Conservation (phyloP, 2,329 filamentous ascomycete genomes). For the Magnaporthales sp. region DNA sequence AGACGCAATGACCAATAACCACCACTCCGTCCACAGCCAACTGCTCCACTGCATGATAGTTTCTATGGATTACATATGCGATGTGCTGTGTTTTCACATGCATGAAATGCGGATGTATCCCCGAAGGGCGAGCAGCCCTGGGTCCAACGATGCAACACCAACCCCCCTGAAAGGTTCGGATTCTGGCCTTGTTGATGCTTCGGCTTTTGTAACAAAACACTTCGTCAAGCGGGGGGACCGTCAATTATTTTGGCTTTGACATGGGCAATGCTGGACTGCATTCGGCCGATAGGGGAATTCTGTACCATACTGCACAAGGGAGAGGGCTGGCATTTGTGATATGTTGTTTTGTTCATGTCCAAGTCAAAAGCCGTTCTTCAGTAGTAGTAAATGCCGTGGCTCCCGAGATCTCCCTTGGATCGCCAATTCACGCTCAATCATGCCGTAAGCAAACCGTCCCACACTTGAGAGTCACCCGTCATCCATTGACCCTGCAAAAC, state of each 20-base stretch:
- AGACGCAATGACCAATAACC: neutral
- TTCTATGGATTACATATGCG: neutral
- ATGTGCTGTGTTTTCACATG: neutral
- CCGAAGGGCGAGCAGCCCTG: too few species aligned
- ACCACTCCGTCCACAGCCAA: neutral
- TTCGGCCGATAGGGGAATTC: neutral
- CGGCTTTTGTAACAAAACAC: neutral
- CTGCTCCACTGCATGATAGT: neutral
- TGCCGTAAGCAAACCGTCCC: neutral
- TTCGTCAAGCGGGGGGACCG: neutral
- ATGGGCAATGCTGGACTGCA: neutral
- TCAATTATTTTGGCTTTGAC: neutral
- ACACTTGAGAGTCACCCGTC: neutral
- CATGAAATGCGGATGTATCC: neutral
- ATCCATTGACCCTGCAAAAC: neutral
- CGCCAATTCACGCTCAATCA: neutral
- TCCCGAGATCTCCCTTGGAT: neutral
- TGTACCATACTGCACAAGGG: neutral
- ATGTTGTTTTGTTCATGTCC: neutral
- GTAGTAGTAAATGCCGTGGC: neutral
- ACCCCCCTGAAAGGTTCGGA: neutral
- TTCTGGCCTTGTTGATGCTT: neutral
- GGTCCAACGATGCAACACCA: neutral
- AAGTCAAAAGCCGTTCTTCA: neutral
- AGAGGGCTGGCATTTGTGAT: neutral